Evolutionary conservation across 495 filamentous ascomycete species (phyloP).

Genomic region (Stereocaulon alpinum): DNA sequence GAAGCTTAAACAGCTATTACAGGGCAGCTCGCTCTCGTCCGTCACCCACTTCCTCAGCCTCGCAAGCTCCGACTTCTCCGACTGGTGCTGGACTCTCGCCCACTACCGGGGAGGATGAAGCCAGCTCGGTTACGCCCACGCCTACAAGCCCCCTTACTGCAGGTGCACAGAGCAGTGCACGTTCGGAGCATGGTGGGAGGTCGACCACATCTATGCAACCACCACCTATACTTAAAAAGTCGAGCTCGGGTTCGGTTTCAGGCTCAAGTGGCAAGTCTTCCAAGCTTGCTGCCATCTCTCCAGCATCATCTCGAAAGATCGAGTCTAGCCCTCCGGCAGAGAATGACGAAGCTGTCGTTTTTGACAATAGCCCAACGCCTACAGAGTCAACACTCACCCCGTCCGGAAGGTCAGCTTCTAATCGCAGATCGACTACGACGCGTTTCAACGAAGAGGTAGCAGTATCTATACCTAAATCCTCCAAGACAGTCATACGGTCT

Average conservation of each 20-base stretch:
- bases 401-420: background rate
- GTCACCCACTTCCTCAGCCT: background rate
- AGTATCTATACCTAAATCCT: conserved; percentile 16
- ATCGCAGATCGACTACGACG: conserved; percentile 10
- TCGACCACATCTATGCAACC: conserved; percentile 11
- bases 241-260: conserved; percentile 7
- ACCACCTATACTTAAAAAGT: conserved; percentile 22
- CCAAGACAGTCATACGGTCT: background rate
- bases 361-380: conserved; percentile 7
- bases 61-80: conserved; percentile 3
- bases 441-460: conserved; percentile 19
- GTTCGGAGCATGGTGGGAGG: conserved; percentile 3
- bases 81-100: background rate
- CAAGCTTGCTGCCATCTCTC: background rate
- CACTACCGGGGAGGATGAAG: background rate
- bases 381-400: background rate
- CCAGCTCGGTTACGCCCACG: conserved; percentile 12
- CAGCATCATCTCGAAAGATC: background rate
- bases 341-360: background rate
- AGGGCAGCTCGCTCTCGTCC: conserved; percentile 1
- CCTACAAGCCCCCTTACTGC: conserved; percentile 8
- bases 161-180: background rate
- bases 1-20: conserved; percentile 6
- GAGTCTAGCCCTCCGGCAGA: background rate
- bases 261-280: background rate